A percentile compares a stretch with the other conserved stretches of the same genome.
These are phyloP conservation scores for Cyberlindnera maclurae DNA, from an alignment of 805 yeast genomes.

Conservation along the genomic window DNA sequence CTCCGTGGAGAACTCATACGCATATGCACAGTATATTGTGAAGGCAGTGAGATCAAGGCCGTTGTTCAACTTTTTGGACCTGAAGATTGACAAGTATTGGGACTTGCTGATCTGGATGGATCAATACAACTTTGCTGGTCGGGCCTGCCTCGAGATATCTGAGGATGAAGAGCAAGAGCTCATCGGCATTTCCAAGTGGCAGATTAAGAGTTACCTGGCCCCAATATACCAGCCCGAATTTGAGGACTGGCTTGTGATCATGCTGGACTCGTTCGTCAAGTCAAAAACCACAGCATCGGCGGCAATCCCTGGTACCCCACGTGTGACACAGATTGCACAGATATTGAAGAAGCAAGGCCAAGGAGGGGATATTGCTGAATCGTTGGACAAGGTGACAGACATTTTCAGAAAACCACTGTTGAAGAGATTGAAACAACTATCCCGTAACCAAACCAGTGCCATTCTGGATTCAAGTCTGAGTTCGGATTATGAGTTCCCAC, in stretches of 20 bases:
- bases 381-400: slow-evolving; percentile 41
- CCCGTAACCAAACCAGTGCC: slow-evolving; percentile 65
- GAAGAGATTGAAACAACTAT: slow-evolving; percentile 58
- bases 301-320: slow-evolving; percentile 40
- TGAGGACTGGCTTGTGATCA: slow-evolving; percentile 76
- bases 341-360: slow-evolving; percentile 33
- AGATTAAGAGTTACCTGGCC: slow-evolving; percentile 68
- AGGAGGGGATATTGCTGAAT: slow-evolving; percentile 18
- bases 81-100: slow-evolving; percentile 76
- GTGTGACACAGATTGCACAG: slow-evolving; percentile 63
- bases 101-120: slow-evolving; percentile 96
- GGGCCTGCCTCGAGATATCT: slow-evolving; percentile 34
- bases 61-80: slow-evolving; percentile 73
- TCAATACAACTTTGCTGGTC: slow-evolving; percentile 78
- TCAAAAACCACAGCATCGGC: slow-evolving; percentile 32
- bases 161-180: slow-evolving; percentile 32
- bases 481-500: slow-evolving; percentile 66
- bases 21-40: slow-evolving; percentile 79
- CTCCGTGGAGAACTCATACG: slow-evolving; percentile 80
- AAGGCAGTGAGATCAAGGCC: slow-evolving; percentile 76
- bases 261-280: slow-evolving; percentile 61
- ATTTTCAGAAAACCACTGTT: slow-evolving; percentile 55
- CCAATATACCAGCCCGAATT: slow-evolving; percentile 71
- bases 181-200: slow-evolving; percentile 62
- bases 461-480: slow-evolving; percentile 57